Base-by-base conservation (phyloP, 1,284 basidiomycete species). In the Irpex rosettiformis region DNA sequence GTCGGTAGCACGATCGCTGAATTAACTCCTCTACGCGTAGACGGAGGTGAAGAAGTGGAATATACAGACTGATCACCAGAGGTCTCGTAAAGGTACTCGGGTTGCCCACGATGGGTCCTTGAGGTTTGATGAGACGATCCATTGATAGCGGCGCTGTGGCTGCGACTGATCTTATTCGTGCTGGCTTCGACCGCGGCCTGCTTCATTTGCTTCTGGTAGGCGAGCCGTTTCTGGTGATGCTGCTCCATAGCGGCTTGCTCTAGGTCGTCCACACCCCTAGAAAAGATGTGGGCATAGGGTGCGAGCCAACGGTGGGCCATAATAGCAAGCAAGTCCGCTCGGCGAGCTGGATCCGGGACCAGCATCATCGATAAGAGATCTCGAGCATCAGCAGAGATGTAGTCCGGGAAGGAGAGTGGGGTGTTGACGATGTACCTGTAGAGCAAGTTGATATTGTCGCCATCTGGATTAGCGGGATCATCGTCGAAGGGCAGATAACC, bases 401-500 rank as follows among this genome's bases (percentile, higher is more conserved):
- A 95, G 51, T 96, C 93, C 13, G 95, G 95, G 79, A 97, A 98
- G 30, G 93, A 91, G 60, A 98, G 86, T 1, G 92, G 91, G 0
- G 96, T 98, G 78, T 89, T 94, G 75, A 98, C 91, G 74, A 99
- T 99, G 77, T 99, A 99, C 73, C 93, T 95, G 86, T 99, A 99
- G 54, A 99, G 80, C n/a, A 98, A 81, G 71, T 98, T 99, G 81
- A 99, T 99, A 77, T 99, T 99, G 78, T 99, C 96, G 59, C 97
- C 97, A 63, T 99, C 97, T 2, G 97, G 97, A 73, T 99, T 99
- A 29, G 89, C 90, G 1, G 97, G 97, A 75, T 99, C 97, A 73
- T 99, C 97, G 74, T 99, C 97, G 73, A 98, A 99, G n/a, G 97
- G 97, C 29, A 99, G 87, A 71, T 99, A 99, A 6, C 97, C 97